Base-by-base conservation (phyloP, 2,329 filamentous ascomycete genomes). In the Cyanodermella asteris region DNA sequence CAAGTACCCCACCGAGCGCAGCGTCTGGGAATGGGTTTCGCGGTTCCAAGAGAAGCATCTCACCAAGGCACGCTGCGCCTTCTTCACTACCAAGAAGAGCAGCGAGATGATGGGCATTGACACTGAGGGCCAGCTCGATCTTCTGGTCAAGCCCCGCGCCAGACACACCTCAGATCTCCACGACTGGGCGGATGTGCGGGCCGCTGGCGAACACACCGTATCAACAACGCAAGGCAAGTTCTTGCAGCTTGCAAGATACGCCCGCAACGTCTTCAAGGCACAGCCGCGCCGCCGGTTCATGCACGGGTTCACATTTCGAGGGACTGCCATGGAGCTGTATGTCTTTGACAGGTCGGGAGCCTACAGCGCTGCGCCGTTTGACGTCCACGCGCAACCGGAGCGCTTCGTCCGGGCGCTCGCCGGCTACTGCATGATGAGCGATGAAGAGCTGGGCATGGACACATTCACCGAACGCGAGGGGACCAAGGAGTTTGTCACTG, bases 291-390 rank as follows among this genome's bases (percentile, higher is more conserved):
- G 37, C 13, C 33, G 35, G 31, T 47, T 44, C 28, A 28, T 47
- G 9, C 38, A 38, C 31, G 34, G 34, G 8, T 45, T 46, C 34
- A 35, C 44, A 5, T 17, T 41, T 18, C 30, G 30, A 25, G 28
- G 33, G 6, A 24, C 15, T 15, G 16, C 16, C 17, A 29, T 29
- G 15, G 8, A 41, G 28, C 31, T 37, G 11, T 49, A 35, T 39
- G 33, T 46, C n/a, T 46, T 45, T 26, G 38, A 47, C 28, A 37
- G 41, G 30, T 48, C 39, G 23, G 40, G 42, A 10, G 25, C 27
- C 8, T 49, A 44, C 23, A 44, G 36, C 34, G 38, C 33, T 16
- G 32, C 31, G 17, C 31, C 33, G 24, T 42, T 47, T 29, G 34
- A 49, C 33, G 38, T 48, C 19, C 30, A 40, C 25, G 30, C 40